phyloP scores from a whole-genome alignment of 257 asterid species.

The Solanum rostratum region DNA sequence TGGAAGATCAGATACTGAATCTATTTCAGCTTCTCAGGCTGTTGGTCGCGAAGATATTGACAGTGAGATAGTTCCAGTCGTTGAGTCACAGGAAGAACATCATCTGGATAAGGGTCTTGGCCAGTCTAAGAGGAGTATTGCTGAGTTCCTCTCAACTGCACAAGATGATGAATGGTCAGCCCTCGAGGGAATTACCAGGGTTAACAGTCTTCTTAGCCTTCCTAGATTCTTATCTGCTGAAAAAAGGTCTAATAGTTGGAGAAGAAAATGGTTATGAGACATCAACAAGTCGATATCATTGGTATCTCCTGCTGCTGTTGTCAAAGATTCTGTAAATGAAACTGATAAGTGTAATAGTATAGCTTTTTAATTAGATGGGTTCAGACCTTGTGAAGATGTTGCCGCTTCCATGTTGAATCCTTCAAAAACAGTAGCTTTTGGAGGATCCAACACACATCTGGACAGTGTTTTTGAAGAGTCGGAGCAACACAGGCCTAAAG shows the following conservation, averaged over 20 bases:
- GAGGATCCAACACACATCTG: neutral
- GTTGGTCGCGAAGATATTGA: conserved; percentile 14
- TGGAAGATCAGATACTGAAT: conserved; percentile 3
- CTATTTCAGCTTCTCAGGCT: conserved; percentile 8
- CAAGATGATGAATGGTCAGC: conserved; percentile 98
- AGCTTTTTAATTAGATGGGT: neutral
- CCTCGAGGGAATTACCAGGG: conserved; percentile 81
- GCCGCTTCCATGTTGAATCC: too few relatives aligned
- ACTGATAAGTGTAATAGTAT: neutral
- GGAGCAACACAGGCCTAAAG: neutral
- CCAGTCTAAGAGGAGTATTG: conserved; percentile 88
- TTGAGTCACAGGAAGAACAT: conserved; percentile 36
- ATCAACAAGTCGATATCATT: neutral
- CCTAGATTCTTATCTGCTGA: conserved; percentile 78
- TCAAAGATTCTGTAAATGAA: neutral
- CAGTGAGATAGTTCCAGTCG: conserved; percentile 64
- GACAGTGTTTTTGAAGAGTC: neutral
- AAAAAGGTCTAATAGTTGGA: conserved; percentile 65
- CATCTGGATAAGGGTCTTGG: conserved; percentile 20
- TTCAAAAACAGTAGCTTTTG: neutral
- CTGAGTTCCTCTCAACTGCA: conserved; percentile 71
- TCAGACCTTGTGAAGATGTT: neutral
- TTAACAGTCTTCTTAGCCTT: conserved; percentile 86
- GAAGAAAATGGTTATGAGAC: conserved; percentile 81
- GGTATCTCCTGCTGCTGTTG: neutral